Evolutionary conservation across 108 stramenopile genomes (phyloP).

Genomic region (Cylindrotheca closterium): DNA sequence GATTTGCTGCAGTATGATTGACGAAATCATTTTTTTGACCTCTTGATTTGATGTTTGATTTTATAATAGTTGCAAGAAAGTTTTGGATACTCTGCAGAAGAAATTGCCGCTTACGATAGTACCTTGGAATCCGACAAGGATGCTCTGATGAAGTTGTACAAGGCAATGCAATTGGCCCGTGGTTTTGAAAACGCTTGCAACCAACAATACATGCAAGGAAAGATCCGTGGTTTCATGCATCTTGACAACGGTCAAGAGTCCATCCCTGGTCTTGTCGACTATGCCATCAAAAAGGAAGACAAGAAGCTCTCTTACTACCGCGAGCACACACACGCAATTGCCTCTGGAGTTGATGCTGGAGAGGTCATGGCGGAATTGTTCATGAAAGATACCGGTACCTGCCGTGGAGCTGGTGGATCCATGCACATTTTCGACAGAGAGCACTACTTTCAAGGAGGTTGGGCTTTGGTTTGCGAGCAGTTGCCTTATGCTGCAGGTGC

Average conservation of each 20-base stretch:
- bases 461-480: slow-evolving; percentile 97
- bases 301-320: slow-evolving; percentile 98
- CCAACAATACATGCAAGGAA: slow-evolving; percentile 98
- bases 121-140: slow-evolving; percentile 77
- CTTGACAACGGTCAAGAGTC: slow-evolving; percentile 97
- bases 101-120: slow-evolving; percentile 63
- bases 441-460: slow-evolving; percentile 96
- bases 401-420: slow-evolving; percentile 96
- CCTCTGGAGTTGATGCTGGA: slow-evolving; percentile 88
- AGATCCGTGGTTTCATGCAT: slow-evolving; percentile 98
- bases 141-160: slow-evolving; percentile 76
- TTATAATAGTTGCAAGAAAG: slow-evolving; percentile 45
- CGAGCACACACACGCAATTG: slow-evolving; percentile 98
- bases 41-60: too few relatives aligned
- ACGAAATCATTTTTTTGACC: too few relatives aligned
- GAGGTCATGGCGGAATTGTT: slow-evolving; percentile 96
- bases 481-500: slow-evolving; percentile 96
- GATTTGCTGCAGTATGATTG: too few relatives aligned
- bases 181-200: slow-evolving; percentile 98
- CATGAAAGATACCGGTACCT: slow-evolving; percentile 97
- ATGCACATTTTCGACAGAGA: slow-evolving; percentile 98
- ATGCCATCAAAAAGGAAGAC: slow-evolving; percentile 89
- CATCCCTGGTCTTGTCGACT: slow-evolving; percentile 93
- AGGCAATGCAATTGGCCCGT: slow-evolving; percentile 87
- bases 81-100: slow-evolving; percentile 76